Base-by-base conservation (phyloP, 768 basidiomycete species). In the Sporobolomyces pararoseus region DNA sequence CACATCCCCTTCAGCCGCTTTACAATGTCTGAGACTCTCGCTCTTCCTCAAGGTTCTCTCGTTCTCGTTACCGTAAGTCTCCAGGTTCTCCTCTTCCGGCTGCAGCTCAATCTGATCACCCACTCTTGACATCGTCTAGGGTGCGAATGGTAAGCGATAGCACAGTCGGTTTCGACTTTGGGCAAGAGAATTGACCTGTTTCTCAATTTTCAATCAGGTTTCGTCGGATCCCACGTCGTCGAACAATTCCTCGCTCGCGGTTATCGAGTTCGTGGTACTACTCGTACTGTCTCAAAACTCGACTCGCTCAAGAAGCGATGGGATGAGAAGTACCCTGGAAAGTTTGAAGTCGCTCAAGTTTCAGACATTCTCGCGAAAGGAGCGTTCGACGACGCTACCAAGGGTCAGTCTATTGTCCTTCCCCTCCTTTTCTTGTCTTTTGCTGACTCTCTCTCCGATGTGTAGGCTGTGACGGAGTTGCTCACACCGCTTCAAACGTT, bases 361-460 rank as follows among this genome's bases (percentile, higher is more conserved):
- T 82, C 84, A 53, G 89, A 93, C 75, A 87, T 91, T 69, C 81
- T 81, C 7, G 76, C 82, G 6, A n/a, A 42, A 16, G 85, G 84
- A 14, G 88, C 87, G 1, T 93, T 90, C 70, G 89, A 91, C 77
- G 86, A 89, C 58, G 89, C 86, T 0, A 87, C 90, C 65, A 84
- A 86, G 77, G 89, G 84, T 44, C 51, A 35, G 4, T 55, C 54
- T 35, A 31, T 10, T 35, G 32, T 35, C 14, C 27, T 57, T 53
- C 4, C 14, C 29, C 37, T 7, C 21, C 37, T 31, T 35, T 57
- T 13, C 16, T 10, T 23, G 14, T 21, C 37, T 7, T 58, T 25
- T 9, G 27, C 37, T n/a, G n/a, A 37, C 35, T 34, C 14, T 23
- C 39, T 17, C 39, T 42, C 10, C 19, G 34, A 17, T 16, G 7